phyloP scores from a whole-genome alignment of 1,284 basidiomycete genomes.

The Rhodotorula sp. region DNA sequence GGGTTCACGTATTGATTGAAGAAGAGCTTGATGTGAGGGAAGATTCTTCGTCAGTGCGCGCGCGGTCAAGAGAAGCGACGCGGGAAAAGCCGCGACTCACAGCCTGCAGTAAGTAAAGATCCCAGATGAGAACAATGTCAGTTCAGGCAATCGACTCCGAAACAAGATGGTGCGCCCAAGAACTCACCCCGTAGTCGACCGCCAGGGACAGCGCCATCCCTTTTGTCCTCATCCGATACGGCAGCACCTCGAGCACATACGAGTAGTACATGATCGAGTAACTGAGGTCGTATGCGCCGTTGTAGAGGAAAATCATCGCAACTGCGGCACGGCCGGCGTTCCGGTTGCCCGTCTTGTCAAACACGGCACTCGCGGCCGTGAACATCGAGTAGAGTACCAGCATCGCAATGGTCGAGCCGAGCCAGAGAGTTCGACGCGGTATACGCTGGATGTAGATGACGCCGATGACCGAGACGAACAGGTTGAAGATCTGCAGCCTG shows the following conservation, averaged over 20 bases:
- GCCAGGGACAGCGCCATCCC: slow-evolving; percentile 36
- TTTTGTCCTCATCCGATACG: slow-evolving; percentile 42
- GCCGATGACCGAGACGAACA: slow-evolving; percentile 10
- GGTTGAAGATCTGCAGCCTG: slow-evolving; percentile 27
- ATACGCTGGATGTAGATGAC: slow-evolving; percentile 7
- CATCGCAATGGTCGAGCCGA: slow-evolving; percentile 45
- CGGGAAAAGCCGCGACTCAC: not conserved
- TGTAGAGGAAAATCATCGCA: slow-evolving; percentile 12
- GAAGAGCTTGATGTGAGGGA: not conserved
- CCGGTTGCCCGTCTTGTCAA: slow-evolving; percentile 38
- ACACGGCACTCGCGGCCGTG: slow-evolving; percentile 43
- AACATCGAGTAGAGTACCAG: slow-evolving; percentile 40
- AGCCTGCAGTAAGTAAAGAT: not conserved
- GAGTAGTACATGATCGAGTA: slow-evolving; percentile 11
- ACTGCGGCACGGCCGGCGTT: slow-evolving; percentile 45
- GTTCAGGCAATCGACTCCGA: no score
- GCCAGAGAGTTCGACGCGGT: slow-evolving; percentile 43
- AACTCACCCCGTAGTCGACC: slow-evolving; percentile 13
- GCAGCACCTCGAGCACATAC: slow-evolving; percentile 44
- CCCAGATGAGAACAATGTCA: not conserved
- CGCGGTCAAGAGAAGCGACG: not conserved
- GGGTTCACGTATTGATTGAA: not conserved
- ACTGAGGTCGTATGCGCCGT: slow-evolving; percentile 35
- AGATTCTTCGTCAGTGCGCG: not conserved
- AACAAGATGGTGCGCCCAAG: not conserved